Percentiles rank a stretch among this genome's conserved stretches.
phyloP scores from a whole-genome alignment of 2,329 filamentous ascomycete genomes.

The Trichocomaceae sp. region DNA sequence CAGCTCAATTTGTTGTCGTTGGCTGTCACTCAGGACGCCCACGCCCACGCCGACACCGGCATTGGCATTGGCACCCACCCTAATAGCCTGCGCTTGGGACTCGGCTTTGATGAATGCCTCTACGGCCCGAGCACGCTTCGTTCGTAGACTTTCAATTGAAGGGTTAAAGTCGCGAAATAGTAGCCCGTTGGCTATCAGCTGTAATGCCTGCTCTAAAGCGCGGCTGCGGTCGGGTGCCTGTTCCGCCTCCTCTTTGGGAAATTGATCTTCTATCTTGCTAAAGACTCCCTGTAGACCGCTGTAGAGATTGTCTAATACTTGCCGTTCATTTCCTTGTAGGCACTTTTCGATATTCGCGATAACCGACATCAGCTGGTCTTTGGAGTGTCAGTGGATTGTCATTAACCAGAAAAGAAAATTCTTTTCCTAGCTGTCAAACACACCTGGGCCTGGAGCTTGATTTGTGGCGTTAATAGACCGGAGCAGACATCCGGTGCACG shows the following conservation, averaged over 20 bases:
- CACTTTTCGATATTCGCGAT: constrained; percentile 24
- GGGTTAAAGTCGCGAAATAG: constrained; percentile 29
- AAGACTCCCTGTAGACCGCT: constrained; percentile 30
- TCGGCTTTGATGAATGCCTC: constrained; percentile 27
- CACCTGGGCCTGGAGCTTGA: constrained; percentile 21
- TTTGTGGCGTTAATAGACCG: constrained; percentile 30
- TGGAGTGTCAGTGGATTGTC: constrained; percentile 2
- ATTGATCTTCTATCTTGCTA: constrained; percentile 23
- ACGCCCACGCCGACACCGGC: too few species aligned
- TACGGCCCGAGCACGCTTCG: constrained; percentile 32
- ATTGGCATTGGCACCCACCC: too few species aligned
- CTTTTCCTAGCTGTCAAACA: constrained; percentile 14
- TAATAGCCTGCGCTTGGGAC: constrained; percentile 13
- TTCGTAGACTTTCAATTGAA: constrained; percentile 32
- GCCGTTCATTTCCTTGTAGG: constrained; percentile 27
- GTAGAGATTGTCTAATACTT: constrained; percentile 31
- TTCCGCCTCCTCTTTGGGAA: constrained; percentile 13
- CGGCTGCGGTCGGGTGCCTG: constrained; percentile 17
- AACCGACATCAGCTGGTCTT: constrained; percentile 10
- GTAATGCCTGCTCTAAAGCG: constrained; percentile 23
- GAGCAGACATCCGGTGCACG: constrained; percentile 34
- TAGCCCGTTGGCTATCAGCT: constrained; percentile 23
- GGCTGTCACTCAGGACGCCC: constrained; percentile 15
- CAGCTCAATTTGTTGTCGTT: constrained; percentile 20
- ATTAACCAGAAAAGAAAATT: neutral